Evolutionary conservation across 768 basidiomycete species (phyloP).

Genomic region (Rhizopogon sp.): DNA sequence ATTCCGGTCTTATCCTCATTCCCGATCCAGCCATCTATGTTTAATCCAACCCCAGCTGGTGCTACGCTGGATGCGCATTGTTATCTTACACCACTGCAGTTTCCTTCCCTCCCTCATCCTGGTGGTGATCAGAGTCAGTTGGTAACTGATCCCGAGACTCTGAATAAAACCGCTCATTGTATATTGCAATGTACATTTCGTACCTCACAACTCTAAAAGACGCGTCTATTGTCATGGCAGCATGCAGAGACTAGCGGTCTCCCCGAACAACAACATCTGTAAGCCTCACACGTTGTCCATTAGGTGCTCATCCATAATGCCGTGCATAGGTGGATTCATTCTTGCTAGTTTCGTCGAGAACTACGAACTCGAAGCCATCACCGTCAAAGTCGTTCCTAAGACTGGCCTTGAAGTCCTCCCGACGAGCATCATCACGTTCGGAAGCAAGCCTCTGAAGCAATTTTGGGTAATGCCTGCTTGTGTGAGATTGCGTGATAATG

Average conservation of each 20-base stretch:
- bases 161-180: too few species aligned
- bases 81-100: not conserved
- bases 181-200: too few species aligned
- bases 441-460: constrained; percentile 25
- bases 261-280: constrained; percentile 22
- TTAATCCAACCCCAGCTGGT: too few species aligned
- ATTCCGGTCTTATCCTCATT: too few species aligned
- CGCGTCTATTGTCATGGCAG: constrained; percentile 25
- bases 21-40: too few species aligned
- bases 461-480: constrained; percentile 21
- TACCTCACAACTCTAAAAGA: too few species aligned
- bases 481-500: constrained; percentile 12
- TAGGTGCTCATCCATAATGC: constrained; percentile 18
- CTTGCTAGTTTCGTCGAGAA: constrained; percentile 29
- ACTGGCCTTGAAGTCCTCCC: constrained; percentile 11
- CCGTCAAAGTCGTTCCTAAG: constrained; percentile 3
- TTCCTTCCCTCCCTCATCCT: not conserved
- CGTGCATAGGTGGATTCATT: constrained; percentile 17
- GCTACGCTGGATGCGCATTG: too few species aligned
- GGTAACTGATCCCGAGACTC: too few species aligned
- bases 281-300: constrained; percentile 16
- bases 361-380: constrained; percentile 14
- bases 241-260: constrained; percentile 25
- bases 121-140: too few species aligned
- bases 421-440: not conserved